Conservation (phyloP, 2,329 filamentous ascomycete genomes). For the Leptographium lundbergii region DNA sequence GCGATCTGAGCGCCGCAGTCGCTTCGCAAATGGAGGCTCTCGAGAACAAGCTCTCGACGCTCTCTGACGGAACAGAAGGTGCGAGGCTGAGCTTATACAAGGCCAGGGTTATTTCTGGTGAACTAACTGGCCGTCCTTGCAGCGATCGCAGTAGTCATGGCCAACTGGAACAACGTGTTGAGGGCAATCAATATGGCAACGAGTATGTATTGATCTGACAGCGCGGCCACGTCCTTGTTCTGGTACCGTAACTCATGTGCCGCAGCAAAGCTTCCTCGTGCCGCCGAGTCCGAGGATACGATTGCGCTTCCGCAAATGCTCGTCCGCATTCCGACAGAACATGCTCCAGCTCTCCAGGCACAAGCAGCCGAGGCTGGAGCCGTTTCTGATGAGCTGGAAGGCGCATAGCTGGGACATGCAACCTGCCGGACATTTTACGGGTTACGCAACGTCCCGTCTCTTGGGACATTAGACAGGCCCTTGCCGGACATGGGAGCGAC, state of each 20-base stretch:
- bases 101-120: too few species aligned
- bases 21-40: slow-evolving; percentile 73
- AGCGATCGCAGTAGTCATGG: slow-evolving; percentile 75
- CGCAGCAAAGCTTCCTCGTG: slow-evolving; percentile 56
- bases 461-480: not conserved
- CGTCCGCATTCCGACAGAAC: slow-evolving; percentile 73
- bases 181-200: slow-evolving; percentile 79
- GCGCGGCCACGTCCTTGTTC: not conserved
- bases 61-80: slow-evolving; percentile 77
- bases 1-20: slow-evolving; percentile 65
- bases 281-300: slow-evolving; percentile 24
- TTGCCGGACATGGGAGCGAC: not conserved
- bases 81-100: not conserved
- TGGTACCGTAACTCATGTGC: not conserved
- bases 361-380: slow-evolving; percentile 41
- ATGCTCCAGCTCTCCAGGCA: slow-evolving; percentile 51
- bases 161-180: slow-evolving; percentile 81
- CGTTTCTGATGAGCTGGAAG: slow-evolving; percentile 21
- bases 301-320: slow-evolving; percentile 64
- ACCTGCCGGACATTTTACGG: not conserved
- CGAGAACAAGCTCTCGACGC: slow-evolving; percentile 62
- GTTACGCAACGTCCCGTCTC: not conserved
- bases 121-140: slow-evolving; percentile 11
- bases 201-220: slow-evolving; percentile 35
- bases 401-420: not conserved